Base-by-base conservation (phyloP, 805 yeast species). In the Starmerella potacharoeniae region DNA sequence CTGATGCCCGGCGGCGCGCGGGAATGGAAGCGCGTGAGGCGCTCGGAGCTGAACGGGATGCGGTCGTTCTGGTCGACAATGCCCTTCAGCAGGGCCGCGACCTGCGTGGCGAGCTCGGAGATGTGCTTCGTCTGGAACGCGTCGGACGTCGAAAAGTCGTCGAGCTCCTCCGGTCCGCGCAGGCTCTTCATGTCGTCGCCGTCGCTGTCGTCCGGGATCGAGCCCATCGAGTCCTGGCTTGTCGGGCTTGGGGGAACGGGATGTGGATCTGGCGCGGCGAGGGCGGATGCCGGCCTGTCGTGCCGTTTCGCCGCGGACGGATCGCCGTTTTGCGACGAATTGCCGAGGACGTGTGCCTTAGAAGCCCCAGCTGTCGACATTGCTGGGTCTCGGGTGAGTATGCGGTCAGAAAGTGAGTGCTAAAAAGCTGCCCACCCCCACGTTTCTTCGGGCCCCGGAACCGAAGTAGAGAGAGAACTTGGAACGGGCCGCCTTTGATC, bases 1-100 rank as follows among this genome's bases (percentile, higher is more conserved):
- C 95, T 83, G 45, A 91, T 91, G 16, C 78, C 78, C 0, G 98
- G 97, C 4, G 97, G 95, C 0, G 91, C 82, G 58, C 97, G 76
- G 4, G 97, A 89, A 68, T 91, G 98, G 68, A 91, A 91, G 60
- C 97, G 73, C 0, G 98, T 91, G 52, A 93, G 75, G 33, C 67
- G 65, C 17, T 67, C 66, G 8, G 69, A 64, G 53, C 60, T 69
- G 55, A 66, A 70, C 42, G 75, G 73, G 29, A 64, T 62, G 33
- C 63, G 71, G 69, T 91, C 97, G 67, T 91, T 91, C 36, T 86
- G 75, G 29, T 73, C 69, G 13, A 90, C 86, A 29, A 91, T 75
- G 42, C 86, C 84, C 48, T 79, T 76, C 31, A 93, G 72, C 93
- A 90, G 87, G 53, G 96, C 73, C 1, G 95, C 74, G 35, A 91